Conservation (phyloP, 768 basidiomycete species). For the Pleurotus tuber-regium region DNA sequence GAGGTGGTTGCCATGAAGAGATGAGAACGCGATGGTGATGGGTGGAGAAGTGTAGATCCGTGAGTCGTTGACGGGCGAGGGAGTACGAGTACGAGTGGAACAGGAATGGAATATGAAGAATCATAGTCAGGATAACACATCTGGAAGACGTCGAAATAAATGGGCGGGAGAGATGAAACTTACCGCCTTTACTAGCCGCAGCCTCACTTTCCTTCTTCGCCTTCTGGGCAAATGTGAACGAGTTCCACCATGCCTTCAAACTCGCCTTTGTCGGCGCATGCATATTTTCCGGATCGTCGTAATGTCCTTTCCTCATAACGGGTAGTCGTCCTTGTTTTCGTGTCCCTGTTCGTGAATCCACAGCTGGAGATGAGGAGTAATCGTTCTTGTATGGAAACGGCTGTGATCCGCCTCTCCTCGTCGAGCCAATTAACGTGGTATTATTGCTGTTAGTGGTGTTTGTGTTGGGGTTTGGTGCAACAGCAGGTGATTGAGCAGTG, state of each 20-base stretch:
- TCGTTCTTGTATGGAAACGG: not conserved
- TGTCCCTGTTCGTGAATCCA: not conserved
- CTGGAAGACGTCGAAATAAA: too few species aligned
- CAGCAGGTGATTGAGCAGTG: not conserved
- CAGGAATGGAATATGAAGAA: conserved; percentile 2
- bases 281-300: conserved; percentile 15
- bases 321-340: not conserved
- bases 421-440: not conserved
- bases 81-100: not conserved
- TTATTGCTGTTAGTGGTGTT: not conserved
- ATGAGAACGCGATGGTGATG: too few species aligned
- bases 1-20: too few species aligned
- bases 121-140: conserved; percentile 18
- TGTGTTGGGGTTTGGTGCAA: not conserved
- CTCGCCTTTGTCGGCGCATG: conserved; percentile 47
- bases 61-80: conserved; percentile 7
- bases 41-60: conserved; percentile 19
- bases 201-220: conserved; percentile 54
- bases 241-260: conserved; percentile 82
- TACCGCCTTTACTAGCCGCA: conserved; percentile 22
- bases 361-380: conserved; percentile 1
- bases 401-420: not conserved
- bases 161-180: too few species aligned
- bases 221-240: conserved; percentile 65
- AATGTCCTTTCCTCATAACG: not conserved